Base-by-base conservation (phyloP, 768 basidiomycete genomes). In the Psilocybe cubensis region DNA sequence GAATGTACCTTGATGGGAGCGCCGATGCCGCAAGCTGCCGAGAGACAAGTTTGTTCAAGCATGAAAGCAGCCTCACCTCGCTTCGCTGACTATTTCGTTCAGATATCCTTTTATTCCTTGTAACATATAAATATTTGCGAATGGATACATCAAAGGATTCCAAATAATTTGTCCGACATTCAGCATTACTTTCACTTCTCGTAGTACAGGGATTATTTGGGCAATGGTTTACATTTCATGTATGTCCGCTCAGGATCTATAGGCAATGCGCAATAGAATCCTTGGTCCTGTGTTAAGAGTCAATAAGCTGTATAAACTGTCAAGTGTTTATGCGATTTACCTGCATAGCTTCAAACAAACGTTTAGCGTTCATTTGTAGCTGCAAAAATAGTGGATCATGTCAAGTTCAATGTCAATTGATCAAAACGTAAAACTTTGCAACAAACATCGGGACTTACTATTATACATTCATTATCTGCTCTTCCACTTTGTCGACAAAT, bases 311-410 rank as follows among this genome's bases (percentile, higher is more conserved):
- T 49, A 9, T 10, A 31, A 10, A 20, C n/a, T 4, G 2, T 14
- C 5, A 56, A 46, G 4, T 42, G 47, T 10, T 35, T 9, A 20
- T 7, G 17, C 31, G 10, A 62, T 72, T 27, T 59, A 85, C 86
- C 83, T 90, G 89, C 88, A 92, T 91, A 38, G 86, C 82, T 66
- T 81, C 74, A 64, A 91, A 89, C 52, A 89, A 62, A 57, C 77
- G 72, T 59, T 79, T 88, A 10, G 86, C 81, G 53, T 83, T 76
- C 85, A 88, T 83, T 69, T 79, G 78, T 59, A 86, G 65, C 87
- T 91, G 59, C 18, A 55, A 29, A 14, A 47, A 14, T 9, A 17
- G 10, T 42, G 27, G 10, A 28, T 58, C 25, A 48, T n/a, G 23
- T 14, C 17, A 5, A 23, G 1, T 20, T 27, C 24, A 20, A 31